Conservation (phyloP, 768 basidiomycete species). For the Agrocybe chaxingu region DNA sequence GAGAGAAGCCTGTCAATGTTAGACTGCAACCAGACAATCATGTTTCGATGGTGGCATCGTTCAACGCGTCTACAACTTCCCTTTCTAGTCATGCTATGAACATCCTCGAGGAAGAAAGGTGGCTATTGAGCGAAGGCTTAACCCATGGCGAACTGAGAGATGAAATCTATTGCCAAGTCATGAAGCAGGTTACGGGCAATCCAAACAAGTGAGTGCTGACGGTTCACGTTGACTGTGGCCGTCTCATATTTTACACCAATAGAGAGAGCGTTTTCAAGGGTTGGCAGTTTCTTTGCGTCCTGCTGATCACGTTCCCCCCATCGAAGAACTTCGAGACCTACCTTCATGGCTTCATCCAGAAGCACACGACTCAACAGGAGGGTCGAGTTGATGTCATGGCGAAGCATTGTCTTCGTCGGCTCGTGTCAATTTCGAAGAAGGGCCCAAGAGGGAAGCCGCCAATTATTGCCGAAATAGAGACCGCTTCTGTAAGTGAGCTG, state of each 20-base stretch:
- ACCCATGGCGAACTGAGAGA: constrained; percentile 82
- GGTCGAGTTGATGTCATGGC: constrained; percentile 88
- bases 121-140: constrained; percentile 80
- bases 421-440: constrained; percentile 72
- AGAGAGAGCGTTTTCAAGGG: constrained; percentile 88
- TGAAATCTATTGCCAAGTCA: constrained; percentile 89
- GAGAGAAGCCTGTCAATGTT: constrained; percentile 54
- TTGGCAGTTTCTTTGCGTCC: constrained; percentile 90
- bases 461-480: constrained; percentile 82
- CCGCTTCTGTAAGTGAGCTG: constrained; percentile 62
- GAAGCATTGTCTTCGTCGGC: constrained; percentile 81
- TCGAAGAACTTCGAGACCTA: constrained; percentile 91
- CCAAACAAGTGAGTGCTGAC: constrained; percentile 60
- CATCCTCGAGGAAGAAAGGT: constrained; percentile 81
- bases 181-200: constrained; percentile 89
- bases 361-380: constrained; percentile 62
- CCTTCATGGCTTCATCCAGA: constrained; percentile 74
- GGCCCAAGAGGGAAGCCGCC: constrained; percentile 87
- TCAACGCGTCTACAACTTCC: constrained; percentile 47
- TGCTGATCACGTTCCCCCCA: constrained; percentile 89
- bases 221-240: not conserved
- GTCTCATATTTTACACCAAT: constrained; percentile 4
- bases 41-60: constrained; percentile 38
- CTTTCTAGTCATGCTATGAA: constrained; percentile 32
- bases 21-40: constrained; percentile 43